phyloP scores from a whole-genome alignment of 2,329 filamentous ascomycete species.

The Blumeriella jaapii region DNA sequence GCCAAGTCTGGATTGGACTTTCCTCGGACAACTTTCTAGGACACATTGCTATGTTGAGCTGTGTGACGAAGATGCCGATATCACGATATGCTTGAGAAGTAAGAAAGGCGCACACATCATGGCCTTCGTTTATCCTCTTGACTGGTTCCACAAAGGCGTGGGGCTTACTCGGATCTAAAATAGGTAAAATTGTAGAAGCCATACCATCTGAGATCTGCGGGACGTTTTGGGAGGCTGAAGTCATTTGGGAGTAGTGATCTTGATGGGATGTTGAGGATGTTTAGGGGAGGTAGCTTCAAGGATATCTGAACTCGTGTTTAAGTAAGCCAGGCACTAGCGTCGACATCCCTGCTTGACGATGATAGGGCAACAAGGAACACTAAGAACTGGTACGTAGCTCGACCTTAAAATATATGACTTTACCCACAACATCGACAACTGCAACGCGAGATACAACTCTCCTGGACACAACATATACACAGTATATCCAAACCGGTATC shows the following conservation, averaged over 20 bases:
- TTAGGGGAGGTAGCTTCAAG: too few species aligned
- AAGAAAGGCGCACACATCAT: conserved; percentile 73
- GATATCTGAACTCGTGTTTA: too few species aligned
- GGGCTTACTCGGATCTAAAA: conserved; percentile 35
- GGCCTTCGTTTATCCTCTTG: conserved; percentile 76
- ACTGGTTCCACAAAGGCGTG: conserved; percentile 54
- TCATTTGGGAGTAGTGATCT: conserved; percentile 6
- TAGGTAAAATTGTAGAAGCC: conserved; percentile 8
- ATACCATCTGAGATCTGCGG: background rate
- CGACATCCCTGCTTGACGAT: too few species aligned
- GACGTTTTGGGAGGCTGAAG: background rate
- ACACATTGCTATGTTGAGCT: conserved; percentile 80
- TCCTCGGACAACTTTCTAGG: conserved; percentile 44
- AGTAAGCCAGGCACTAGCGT: too few species aligned
- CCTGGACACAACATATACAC: too few species aligned
- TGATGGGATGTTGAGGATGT: too few species aligned
- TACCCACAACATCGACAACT: too few species aligned
- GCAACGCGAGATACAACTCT: too few species aligned
- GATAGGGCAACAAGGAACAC: too few species aligned
- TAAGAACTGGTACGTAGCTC: too few species aligned
- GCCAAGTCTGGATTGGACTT: conserved; percentile 40
- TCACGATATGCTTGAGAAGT: conserved; percentile 74
- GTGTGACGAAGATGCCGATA: conserved; percentile 76
- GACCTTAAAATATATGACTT: too few species aligned
- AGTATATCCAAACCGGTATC: too few species aligned